Evolutionary conservation across 768 basidiomycete species (phyloP).

Genomic region (Kwoniella mangroviensis): DNA sequence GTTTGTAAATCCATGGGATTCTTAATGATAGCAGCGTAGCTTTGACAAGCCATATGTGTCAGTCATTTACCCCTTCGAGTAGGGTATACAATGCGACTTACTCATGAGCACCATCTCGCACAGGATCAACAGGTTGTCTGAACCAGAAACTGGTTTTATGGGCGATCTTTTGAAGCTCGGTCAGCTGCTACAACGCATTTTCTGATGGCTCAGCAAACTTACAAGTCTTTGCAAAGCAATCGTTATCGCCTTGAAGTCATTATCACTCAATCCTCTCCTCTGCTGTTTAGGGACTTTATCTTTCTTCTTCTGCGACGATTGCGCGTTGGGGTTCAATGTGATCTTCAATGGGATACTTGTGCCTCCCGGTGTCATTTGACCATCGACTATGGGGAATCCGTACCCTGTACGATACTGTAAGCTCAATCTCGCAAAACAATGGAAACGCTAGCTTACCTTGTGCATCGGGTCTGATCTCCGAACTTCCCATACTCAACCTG

Average conservation of each 20-base stretch:
- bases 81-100: conserved; percentile 58
- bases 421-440: no score
- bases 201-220: conserved; percentile 4
- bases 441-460: conserved; percentile 22
- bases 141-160: conserved; percentile 78
- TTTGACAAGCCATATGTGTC: conserved; percentile 50
- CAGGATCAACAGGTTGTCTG: conserved; percentile 91
- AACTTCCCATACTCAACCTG: conserved; percentile 61
- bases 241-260: conserved; percentile 75
- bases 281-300: conserved; percentile 71
- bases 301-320: conserved; percentile 36
- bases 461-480: conserved; percentile 19
- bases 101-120: conserved; percentile 87
- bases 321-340: conserved; percentile 28
- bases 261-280: conserved; percentile 72
- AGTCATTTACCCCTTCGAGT: neutral
- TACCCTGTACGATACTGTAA: conserved; percentile 19
- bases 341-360: conserved; percentile 33
- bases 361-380: conserved; percentile 5
- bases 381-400: conserved; percentile 29
- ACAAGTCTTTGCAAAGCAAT: conserved; percentile 74
- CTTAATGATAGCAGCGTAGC: conserved; percentile 88
- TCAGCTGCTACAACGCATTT: neutral
- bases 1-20: conserved; percentile 94
- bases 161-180: conserved; percentile 56